Evolutionary conservation across 352 stramenopile genomes (phyloP), one percentile per base, ranked within the genome.

Genomic region (Pythium phragmiticola): DNA sequence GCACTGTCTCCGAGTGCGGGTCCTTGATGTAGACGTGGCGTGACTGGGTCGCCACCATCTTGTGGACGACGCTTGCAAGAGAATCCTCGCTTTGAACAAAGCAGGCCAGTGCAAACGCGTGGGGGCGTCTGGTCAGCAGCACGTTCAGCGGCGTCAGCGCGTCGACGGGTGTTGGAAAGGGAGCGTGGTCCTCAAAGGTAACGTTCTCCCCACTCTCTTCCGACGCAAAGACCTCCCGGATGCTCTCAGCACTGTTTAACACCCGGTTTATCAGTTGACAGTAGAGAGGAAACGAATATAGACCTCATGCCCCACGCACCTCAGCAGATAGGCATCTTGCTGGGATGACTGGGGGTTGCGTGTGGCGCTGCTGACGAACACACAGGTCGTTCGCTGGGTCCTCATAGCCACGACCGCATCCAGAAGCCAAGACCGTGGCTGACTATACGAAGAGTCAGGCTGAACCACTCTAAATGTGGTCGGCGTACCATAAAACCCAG

Each of bases 401-500:
- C 23, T 54, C 73, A 87, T 79, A 21, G 65, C 66, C 11, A 73
- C 54, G 11, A 89, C 57, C 19, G 66, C 70, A 4, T 86, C 70
- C 34, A 71, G n/a, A 17, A 71, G 34, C 19, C 52, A 47, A 17
- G 61, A 36, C 1, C 46, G 54, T 33, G 37, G n/a, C 43, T 54
- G 16, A 7, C n/a, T 17, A 2, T n/a, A 7, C 0, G n/a, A 14
- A 39, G 28, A 42, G 26, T 49, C 33, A 8, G 16, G 23, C 4
- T 33, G 56, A 37, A 57, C 34, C 21, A 11, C 11, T 13, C 28
- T 30, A 14, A 69, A 12, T 2, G 21, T 51, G 7, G 60, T 60
- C 14, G 82, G 78, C 7, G 56, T 30, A 46, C 74, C 79, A 21
- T 87, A 87, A 57, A 86, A 72, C n/a, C 75, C 61, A 7, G 72